Percentiles rank a stretch among this genome's conserved stretches.
These are phyloP conservation scores for Ascochyta koolunga DNA, from an alignment of 2,329 filamentous ascomycete genomes.

Conservation along the genomic window DNA sequence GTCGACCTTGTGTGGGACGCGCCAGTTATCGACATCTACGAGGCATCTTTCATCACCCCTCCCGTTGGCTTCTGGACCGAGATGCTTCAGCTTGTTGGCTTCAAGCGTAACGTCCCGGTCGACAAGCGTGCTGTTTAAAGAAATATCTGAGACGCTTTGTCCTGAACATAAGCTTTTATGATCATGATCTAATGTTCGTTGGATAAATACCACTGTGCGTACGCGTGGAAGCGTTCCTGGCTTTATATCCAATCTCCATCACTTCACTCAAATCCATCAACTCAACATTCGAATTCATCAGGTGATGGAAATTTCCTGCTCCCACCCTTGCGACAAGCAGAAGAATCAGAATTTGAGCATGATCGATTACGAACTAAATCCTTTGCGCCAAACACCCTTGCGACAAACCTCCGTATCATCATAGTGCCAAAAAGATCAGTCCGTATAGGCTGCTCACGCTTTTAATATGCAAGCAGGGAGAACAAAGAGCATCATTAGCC, in stretches of 20 bases:
- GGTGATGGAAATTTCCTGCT: constrained; percentile 17
- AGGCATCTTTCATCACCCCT: constrained; percentile 51
- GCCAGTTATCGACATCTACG: constrained; percentile 48
- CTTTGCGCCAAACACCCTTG: constrained; percentile 1
- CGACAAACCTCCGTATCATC: neutral
- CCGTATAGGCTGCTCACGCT: neutral
- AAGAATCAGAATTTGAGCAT: constrained; percentile 3
- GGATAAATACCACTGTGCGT: constrained; percentile 21
- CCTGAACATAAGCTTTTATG: neutral
- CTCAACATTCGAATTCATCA: constrained; percentile 1
- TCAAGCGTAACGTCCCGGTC: constrained; percentile 37
- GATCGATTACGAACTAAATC: neutral
- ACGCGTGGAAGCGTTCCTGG: constrained; percentile 10
- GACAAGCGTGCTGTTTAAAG: constrained; percentile 37
- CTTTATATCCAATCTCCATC: constrained; percentile 29
- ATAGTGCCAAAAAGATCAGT: neutral
- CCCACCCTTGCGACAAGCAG: constrained; percentile 27
- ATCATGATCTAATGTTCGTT: constrained; percentile 16
- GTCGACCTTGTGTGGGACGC: constrained; percentile 53
- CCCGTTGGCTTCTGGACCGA: constrained; percentile 46
- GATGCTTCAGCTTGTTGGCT: constrained; percentile 42
- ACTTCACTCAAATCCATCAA: constrained; percentile 12
- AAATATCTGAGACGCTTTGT: neutral
- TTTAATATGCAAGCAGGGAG: no score
- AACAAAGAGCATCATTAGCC: no score